Evolutionary conservation across 352 stramenopile genomes (phyloP).

Genomic region (Achlya hypogyna): DNA sequence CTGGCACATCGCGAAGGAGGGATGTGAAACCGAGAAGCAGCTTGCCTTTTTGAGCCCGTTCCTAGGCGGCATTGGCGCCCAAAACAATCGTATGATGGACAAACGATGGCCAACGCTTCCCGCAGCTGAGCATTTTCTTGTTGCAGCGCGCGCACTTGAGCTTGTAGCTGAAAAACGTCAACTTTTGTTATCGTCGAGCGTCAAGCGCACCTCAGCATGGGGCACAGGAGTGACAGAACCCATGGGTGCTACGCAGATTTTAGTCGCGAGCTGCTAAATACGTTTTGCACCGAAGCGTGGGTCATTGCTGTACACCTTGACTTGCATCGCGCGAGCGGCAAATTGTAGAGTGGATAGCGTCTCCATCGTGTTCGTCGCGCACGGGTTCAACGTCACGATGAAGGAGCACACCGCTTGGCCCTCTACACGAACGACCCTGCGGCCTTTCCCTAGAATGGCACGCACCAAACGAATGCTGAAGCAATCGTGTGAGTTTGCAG

Average conservation of each 20-base stretch:
- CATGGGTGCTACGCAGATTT: too few relatives aligned
- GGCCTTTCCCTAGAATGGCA: too few relatives aligned
- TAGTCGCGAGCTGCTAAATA: too few relatives aligned
- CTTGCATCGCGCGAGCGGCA: conserved; percentile 60
- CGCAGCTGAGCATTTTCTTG: neutral
- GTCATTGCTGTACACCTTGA: conserved; percentile 28
- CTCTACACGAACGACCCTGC: neutral
- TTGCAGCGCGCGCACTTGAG: neutral
- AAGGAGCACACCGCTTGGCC: conserved; percentile 25
- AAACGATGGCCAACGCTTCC: neutral
- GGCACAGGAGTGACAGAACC: too few relatives aligned
- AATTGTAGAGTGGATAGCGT: conserved; percentile 68
- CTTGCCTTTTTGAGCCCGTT: conserved; percentile 14
- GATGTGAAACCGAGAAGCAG: conserved; percentile 15
- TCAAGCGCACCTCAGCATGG: too few relatives aligned
- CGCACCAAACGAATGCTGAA: conserved; percentile 23
- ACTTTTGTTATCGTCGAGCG: neutral
- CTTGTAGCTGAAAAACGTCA: neutral
- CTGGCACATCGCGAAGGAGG: neutral
- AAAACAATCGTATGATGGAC: neutral
- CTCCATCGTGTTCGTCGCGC: conserved; percentile 38
- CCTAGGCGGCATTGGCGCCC: neutral
- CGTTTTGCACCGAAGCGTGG: neutral
- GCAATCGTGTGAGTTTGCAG: conserved; percentile 25
- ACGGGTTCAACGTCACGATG: conserved; percentile 48